phyloP scores from a whole-genome alignment of 345 rosid genomes.

The Salix arbutifolia region DNA sequence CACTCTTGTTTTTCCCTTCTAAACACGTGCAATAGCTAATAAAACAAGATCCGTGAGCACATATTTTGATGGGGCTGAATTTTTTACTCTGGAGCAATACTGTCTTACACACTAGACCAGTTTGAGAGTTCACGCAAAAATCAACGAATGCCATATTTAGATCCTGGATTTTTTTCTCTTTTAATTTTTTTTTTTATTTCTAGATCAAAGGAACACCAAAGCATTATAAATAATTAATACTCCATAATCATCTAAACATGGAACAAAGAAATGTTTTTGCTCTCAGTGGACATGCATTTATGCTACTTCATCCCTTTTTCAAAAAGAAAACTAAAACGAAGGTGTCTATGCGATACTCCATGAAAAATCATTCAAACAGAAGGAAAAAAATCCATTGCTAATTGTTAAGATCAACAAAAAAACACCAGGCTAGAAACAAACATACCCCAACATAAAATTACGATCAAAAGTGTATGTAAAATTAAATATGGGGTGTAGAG shows the following conservation, averaged over 20 bases:
- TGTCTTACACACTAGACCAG: neutral
- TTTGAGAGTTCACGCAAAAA: neutral
- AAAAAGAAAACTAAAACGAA: too few relatives aligned
- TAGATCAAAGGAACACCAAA: too few relatives aligned
- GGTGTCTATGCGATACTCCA: too few relatives aligned
- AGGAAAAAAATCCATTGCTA: neutral
- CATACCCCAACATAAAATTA: neutral
- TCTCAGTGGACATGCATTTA: too few relatives aligned
- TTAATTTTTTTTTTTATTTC: too few relatives aligned
- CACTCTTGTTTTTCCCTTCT: neutral
- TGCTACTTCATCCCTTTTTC: too few relatives aligned
- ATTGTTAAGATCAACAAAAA: neutral
- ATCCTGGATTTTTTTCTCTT: too few relatives aligned
- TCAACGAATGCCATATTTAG: neutral
- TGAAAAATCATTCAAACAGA: neutral
- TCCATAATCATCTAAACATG: too few relatives aligned
- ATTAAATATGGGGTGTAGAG: neutral
- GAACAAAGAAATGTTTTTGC: too few relatives aligned
- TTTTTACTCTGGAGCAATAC: neutral
- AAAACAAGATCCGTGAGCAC: neutral
- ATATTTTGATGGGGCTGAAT: neutral
- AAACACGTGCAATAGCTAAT: neutral
- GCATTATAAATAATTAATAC: too few relatives aligned
- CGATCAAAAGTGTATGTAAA: neutral
- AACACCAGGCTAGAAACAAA: neutral